Base-by-base conservation (phyloP, 2,329 filamentous ascomycete species). In the Alternaria gansuensis region DNA sequence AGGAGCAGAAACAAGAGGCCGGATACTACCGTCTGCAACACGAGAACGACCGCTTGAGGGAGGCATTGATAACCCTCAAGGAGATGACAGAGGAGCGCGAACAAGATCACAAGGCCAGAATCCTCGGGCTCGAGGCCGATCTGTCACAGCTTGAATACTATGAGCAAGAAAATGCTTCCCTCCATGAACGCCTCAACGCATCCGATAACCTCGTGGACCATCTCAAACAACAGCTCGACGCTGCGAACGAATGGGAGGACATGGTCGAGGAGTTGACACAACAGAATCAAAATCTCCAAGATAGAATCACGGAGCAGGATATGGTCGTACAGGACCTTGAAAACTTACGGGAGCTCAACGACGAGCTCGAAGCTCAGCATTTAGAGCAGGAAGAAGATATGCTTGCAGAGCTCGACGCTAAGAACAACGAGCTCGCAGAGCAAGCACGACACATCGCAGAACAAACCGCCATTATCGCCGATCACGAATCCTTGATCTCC, bases 231-330 rank as follows among this genome's bases (percentile, higher is more conserved):
- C 95, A 97, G 77, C 85, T 99, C 2, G 93, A 99, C 69, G 91
- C 90, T 49, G 92, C 92, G 6, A 84, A 95, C 9, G 91, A 91
- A 5, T 91, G 92, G 11, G 95, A 98, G 75, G 91, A 96, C 67
- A 94, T 97, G 86, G 93, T 98, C 60, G 93, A 97, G 76, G 90
- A 96, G 63, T 84, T 99, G 37, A 92, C 91, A 0, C 91, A 95
- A 63, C 90, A 92, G 71, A 97, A 96, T 72, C 89, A 95, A 82
- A 85, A 85, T 63, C 88, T 96, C 74, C 88, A 89, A 34, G 91
- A 96, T 75, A 87, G 92, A 73, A 88, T 97, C 41, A 90, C 92
- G 62, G 90, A 97, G 73, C 85, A 97, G 51, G 90, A 90, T 70
- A 87, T 87, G 17, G 88, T 90, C 7, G 90, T 98, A 60, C 90